These are phyloP conservation scores for Glycyrrhiza uralensis DNA, from an alignment of 306 rosid genomes.

Conservation along the genomic window DNA sequence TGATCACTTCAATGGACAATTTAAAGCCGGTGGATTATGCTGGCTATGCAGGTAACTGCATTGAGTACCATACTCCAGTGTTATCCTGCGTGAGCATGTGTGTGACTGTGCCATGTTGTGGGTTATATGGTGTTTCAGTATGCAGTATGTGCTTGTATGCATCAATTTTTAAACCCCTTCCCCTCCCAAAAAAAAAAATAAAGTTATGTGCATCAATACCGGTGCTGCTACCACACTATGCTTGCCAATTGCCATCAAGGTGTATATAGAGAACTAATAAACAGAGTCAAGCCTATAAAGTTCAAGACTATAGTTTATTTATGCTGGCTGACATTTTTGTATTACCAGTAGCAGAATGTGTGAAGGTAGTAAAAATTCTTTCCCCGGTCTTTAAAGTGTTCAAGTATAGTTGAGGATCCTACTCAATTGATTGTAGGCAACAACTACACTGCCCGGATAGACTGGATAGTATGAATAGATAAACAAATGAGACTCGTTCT, in stretches of 20 bases:
- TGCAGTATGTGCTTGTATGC: background rate
- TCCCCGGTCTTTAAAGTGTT: background rate
- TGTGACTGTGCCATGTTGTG: background rate
- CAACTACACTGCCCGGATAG: background rate
- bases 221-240: background rate
- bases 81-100: background rate
- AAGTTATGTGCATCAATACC: background rate
- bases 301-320: background rate
- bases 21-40: slow-evolving; percentile 88
- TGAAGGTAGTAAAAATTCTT: background rate
- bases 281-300: background rate
- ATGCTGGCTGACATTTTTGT: background rate
- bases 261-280: background rate
- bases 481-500: background rate
- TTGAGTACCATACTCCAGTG: background rate
- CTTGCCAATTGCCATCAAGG: background rate
- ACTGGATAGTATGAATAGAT: background rate
- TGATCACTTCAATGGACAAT: slow-evolving; percentile 93
- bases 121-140: background rate
- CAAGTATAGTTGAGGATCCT: background rate
- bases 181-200: background rate
- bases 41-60: slow-evolving; percentile 91
- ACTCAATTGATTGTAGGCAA: background rate
- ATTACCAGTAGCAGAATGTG: background rate
- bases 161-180: background rate